Base-by-base conservation (phyloP, 805 yeast species). In the Metschnikowia peoriensis region DNA sequence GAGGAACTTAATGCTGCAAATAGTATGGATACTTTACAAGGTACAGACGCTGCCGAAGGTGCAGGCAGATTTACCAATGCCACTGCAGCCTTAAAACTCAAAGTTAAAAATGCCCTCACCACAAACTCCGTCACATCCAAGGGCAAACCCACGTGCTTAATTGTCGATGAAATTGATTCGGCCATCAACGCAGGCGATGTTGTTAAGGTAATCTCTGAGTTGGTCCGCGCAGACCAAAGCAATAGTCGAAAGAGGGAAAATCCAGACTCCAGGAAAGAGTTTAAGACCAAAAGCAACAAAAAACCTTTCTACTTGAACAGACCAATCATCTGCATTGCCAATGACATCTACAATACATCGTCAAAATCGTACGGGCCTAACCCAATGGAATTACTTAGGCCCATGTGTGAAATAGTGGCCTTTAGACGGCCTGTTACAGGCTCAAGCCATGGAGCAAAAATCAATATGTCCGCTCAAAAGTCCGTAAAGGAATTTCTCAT, bases 311-410 rank as follows among this genome's bases (percentile, higher is more conserved):
- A 58, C 6, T 66, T 94, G 41, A 74, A 78, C 60, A 77, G 98
- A 58, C 98, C 98, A 1, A 89, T 94, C 16, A 89, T 93, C 49
- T 92, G 96, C 41, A 82, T 94, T 51, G 96, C 97, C 66, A 94
- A 93, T 64, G 96, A 94, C 63, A 77, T 88, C 1, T 91, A 88
- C 66, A 58, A 66, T 14, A 57, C 56, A 17, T 56, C 58, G 2
- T 49, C 69, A 1, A 60, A 70, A 5, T 54, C 50, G n/a, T 58
- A 57, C 37, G 69, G 69, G 5, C 59, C 63, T 8, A 81, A 84
- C 2, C 82, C 88, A 1, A 73, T 93, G 68, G 96, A 89, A 48
- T 83, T 82, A 51, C 72, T 93, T 54, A 81, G 93, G 55, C 86
- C 86, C 0, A 70, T 78, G 53, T 83, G 93, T 56, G 97, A 93